Base-by-base conservation (phyloP, 164 flowering plant genomes). In the Santalum album region DNA sequence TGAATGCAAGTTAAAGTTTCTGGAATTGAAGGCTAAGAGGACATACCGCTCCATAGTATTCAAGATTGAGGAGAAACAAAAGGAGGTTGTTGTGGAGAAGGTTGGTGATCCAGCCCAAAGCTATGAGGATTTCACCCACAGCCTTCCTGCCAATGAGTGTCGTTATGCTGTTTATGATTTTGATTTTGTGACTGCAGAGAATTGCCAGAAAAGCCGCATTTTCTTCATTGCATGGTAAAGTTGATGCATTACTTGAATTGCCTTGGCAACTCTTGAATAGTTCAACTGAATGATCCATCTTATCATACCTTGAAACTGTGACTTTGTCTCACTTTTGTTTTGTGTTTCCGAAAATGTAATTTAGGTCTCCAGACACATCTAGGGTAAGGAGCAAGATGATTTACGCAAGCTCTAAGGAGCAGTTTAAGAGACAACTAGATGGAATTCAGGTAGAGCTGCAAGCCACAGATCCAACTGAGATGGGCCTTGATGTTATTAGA, bases 341-440 rank as follows among this genome's bases (percentile, higher is more conserved):
- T 29, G 6, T 9, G 4, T 29, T 29, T 9, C 34, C 50, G 0
- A 10, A 46, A 46, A 23, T 6, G 2, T 7, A 49, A 21, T n/a
- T n/a, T n/a, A 79, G 84, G 84, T 74, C 69, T 36, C 84, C 84
- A 36, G 84, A 79, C 56, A 60, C 65, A 2, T 46, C 84, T 3
- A 67, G 78, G 64, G 79, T 79, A 61, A 79, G 84, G 60, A 78
- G 72, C 69, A 78, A 78, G 69, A 78, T 78, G 83, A 72, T 78
- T 50, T 78, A 78, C 55, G 82, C 82, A 14, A 75, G 78, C 65
- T 75, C 80, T 21, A 78, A 78, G 69, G 82, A 78, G 60, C 64
- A 78, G 39, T 78, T 78, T 60, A 75, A 72, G 73, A 78, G 79
- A 53, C 79, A 75, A 69, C 74, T 78, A 0, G 82, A 78, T 56